phyloP scores from a whole-genome alignment of 371 early-diverging fungal genomes.

The Actinomortierella ambigua region DNA sequence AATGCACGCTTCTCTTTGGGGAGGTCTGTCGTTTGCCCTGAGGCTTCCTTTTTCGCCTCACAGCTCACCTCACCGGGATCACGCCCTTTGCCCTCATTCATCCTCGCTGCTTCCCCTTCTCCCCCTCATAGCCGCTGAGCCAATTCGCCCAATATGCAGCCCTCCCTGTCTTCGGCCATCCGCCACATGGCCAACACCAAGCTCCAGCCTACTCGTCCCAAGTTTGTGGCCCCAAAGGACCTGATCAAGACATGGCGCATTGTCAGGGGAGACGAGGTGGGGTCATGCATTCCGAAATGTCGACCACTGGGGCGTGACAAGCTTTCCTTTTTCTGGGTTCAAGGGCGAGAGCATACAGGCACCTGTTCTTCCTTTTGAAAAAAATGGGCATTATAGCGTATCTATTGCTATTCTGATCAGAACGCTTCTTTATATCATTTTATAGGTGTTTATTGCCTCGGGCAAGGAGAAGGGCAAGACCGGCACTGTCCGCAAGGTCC shows the following conservation, averaged over 20 bases:
- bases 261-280: slow-evolving; percentile 66
- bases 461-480: slow-evolving; percentile 70
- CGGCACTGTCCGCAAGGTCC: slow-evolving; percentile 59
- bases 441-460: slow-evolving; percentile 54
- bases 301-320: too few species aligned
- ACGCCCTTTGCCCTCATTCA: background rate
- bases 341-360: too few species aligned
- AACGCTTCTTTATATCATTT: too few species aligned
- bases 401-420: too few species aligned
- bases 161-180: slow-evolving; percentile 27
- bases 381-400: too few species aligned
- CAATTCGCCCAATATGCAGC: slow-evolving; percentile 23
- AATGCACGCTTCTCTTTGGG: too few species aligned
- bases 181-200: slow-evolving; percentile 48
- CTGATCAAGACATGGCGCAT: slow-evolving; percentile 64
- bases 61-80: too few species aligned
- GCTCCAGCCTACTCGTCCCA: slow-evolving; percentile 47
- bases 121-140: background rate
- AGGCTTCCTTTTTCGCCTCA: too few species aligned
- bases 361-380: too few species aligned
- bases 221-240: slow-evolving; percentile 54
- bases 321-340: too few species aligned
- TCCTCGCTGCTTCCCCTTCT: background rate
- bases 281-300: background rate
- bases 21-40: too few species aligned